Conservation (phyloP, 176 grass and related monocot genomes). For the Miscanthus lutarioriparius region DNA sequence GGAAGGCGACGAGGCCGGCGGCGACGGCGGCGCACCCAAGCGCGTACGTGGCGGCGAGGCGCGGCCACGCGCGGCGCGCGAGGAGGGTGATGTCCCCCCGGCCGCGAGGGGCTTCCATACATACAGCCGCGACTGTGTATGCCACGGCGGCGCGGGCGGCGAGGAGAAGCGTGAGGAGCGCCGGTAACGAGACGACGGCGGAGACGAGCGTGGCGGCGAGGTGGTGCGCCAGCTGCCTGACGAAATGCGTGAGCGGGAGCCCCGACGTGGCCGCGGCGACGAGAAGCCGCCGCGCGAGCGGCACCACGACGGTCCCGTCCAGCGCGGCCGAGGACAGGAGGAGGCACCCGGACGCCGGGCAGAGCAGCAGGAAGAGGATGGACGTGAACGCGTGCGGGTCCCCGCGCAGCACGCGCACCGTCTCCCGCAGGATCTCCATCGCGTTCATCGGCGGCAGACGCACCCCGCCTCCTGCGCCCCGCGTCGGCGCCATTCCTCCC, state of each 20-base stretch:
- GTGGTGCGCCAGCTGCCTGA: slow-evolving; percentile 76
- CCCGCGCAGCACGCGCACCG: slow-evolving; percentile 80
- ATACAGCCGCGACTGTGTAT: slow-evolving; percentile 77
- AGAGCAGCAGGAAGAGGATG: slow-evolving; percentile 79
- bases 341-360: slow-evolving; percentile 76
- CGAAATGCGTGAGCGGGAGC: slow-evolving; percentile 65
- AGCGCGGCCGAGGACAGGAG: slow-evolving; percentile 70
- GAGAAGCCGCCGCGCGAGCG: slow-evolving; percentile 60
- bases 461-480: not conserved
- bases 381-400: slow-evolving; percentile 78
- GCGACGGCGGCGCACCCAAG: slow-evolving; percentile 56
- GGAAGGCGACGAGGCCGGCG: slow-evolving; percentile 55
- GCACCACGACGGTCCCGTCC: slow-evolving; percentile 39
- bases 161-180: slow-evolving; percentile 73
- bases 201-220: slow-evolving; percentile 70
- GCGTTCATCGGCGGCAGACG: slow-evolving; percentile 72
- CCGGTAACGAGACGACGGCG: slow-evolving; percentile 57
- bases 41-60: slow-evolving; percentile 66
- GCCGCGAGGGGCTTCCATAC: slow-evolving; percentile 53
- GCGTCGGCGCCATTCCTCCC: slow-evolving; percentile 23
- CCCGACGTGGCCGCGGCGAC: slow-evolving; percentile 51
- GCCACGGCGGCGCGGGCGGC: slow-evolving; percentile 62
- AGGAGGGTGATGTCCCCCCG: slow-evolving; percentile 47
- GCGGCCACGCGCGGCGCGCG: slow-evolving; percentile 64
- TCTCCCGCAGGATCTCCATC: slow-evolving; percentile 88